Evolutionary conservation across 371 early-diverging fungal species (phyloP).

Genomic region (Rhizomucor miehei): DNA sequence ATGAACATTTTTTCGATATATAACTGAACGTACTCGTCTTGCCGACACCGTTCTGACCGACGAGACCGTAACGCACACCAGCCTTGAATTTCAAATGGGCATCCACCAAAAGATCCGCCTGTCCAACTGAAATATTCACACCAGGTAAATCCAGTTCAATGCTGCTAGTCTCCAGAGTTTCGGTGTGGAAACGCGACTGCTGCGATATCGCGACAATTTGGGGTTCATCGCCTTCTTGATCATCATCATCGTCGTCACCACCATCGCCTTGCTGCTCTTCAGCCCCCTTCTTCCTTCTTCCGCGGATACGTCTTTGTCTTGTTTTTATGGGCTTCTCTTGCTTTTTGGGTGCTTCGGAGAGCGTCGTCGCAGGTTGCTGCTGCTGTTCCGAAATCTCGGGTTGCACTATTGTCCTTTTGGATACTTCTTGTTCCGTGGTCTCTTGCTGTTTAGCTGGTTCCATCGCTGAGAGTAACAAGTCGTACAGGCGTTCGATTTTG

Average conservation of each 20-base stretch:
- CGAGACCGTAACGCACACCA: constrained; percentile 70
- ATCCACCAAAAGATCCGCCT: constrained; percentile 60
- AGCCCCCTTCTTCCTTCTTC: not conserved
- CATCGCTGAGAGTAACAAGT: not conserved
- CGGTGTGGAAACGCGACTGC: constrained; percentile 83
- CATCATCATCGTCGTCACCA: constrained; percentile 22
- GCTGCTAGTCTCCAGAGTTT: constrained; percentile 68
- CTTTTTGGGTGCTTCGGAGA: not conserved
- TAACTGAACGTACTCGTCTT: constrained; percentile 64
- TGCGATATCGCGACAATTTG: constrained; percentile 75
- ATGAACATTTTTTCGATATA: not conserved
- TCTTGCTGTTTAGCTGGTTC: not conserved
- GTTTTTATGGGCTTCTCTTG: constrained; percentile 3
- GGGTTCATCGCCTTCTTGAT: constrained; percentile 15
- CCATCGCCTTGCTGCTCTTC: constrained; percentile 8
- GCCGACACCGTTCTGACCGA: constrained; percentile 91
- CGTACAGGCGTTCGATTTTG: constrained; percentile 45
- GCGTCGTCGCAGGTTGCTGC: not conserved
- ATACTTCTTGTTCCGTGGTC: not conserved
- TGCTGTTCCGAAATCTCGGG: not conserved
- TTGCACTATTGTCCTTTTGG: not conserved
- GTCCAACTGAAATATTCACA: constrained; percentile 71
- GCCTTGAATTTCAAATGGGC: constrained; percentile 60
- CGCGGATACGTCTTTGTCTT: not conserved
- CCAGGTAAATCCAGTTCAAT: constrained; percentile 65